These are phyloP conservation scores for Rhododendron griersonianum DNA, from an alignment of 148 eudicot genomes.

Conservation along the genomic window DNA sequence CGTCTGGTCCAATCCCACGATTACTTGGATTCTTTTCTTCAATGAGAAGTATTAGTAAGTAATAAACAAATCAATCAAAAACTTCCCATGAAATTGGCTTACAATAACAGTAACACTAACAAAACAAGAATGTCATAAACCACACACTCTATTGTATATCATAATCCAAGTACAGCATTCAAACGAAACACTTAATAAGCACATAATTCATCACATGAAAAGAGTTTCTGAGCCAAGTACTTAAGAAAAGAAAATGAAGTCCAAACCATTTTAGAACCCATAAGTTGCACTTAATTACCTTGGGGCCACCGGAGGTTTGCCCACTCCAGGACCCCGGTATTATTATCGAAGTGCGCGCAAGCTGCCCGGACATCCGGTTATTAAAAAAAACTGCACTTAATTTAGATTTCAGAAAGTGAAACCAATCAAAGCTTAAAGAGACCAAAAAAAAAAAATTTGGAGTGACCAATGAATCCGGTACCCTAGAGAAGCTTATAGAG, in stretches of 20 bases:
- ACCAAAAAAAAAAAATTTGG: background rate
- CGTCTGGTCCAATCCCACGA: background rate
- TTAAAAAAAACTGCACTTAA: too few species aligned
- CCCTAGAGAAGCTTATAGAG: background rate
- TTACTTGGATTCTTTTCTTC: background rate
- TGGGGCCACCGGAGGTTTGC: background rate
- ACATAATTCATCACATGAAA: background rate
- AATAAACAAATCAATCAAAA: background rate
- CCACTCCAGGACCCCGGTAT: background rate
- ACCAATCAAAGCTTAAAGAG: background rate
- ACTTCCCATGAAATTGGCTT: background rate
- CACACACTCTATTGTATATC: background rate
- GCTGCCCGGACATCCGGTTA: background rate
- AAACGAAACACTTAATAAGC: background rate
- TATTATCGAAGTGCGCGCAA: background rate
- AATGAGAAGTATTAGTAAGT: background rate
- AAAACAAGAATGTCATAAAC: background rate
- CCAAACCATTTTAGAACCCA: background rate
- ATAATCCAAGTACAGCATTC: background rate
- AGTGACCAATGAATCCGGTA: background rate
- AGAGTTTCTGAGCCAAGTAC: background rate
- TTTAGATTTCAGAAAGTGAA: background rate
- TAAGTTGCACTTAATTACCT: background rate
- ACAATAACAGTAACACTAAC: background rate
- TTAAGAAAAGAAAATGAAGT: background rate